Conservation (phyloP, 2,329 filamentous ascomycete genomes). For the Graphiopsis chlorocephala region DNA sequence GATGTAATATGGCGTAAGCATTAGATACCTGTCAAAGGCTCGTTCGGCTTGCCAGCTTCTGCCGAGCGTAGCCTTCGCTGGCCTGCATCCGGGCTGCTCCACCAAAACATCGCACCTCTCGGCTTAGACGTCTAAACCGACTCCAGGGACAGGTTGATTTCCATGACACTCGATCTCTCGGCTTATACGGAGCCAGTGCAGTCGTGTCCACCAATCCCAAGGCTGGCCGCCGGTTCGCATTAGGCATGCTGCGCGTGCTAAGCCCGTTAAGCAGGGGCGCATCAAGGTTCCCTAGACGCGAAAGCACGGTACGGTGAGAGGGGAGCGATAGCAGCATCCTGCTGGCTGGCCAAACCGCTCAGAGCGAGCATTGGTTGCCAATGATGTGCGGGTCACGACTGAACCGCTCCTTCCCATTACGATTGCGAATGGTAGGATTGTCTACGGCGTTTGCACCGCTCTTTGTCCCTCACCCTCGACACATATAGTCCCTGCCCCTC, state of each 20-base stretch:
- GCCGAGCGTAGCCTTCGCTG: not conserved
- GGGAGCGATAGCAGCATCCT: slow-evolving; percentile 1
- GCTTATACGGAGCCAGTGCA: slow-evolving; percentile 1
- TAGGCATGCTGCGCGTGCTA: slow-evolving; percentile 1
- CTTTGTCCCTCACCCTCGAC: not conserved
- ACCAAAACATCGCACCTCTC: not conserved
- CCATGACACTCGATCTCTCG: slow-evolving; percentile 14
- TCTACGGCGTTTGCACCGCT: not conserved
- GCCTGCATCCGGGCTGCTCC: not conserved
- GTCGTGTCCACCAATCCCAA: slow-evolving; percentile 5
- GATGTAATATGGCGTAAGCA: not conserved
- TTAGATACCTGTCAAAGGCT: not conserved
- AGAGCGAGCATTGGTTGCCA: not conserved
- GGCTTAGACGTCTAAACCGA: slow-evolving; percentile 13
- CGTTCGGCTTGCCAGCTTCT: slow-evolving; percentile 5
- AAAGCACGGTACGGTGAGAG: slow-evolving; percentile 12
- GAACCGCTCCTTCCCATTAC: slow-evolving; percentile 5
- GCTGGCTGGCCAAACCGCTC: not conserved
- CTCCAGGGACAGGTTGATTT: not conserved
- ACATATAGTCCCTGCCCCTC: not conserved
- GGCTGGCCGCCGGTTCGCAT: not conserved
- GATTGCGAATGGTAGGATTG: not conserved
- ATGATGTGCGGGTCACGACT: not conserved
- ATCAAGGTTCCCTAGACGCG: not conserved
- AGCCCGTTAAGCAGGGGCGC: slow-evolving; percentile 14